Percentiles rank a stretch among this genome's conserved stretches.
Conservation (phyloP, 2,329 filamentous ascomycete species). For the Fusarium albidum region DNA sequence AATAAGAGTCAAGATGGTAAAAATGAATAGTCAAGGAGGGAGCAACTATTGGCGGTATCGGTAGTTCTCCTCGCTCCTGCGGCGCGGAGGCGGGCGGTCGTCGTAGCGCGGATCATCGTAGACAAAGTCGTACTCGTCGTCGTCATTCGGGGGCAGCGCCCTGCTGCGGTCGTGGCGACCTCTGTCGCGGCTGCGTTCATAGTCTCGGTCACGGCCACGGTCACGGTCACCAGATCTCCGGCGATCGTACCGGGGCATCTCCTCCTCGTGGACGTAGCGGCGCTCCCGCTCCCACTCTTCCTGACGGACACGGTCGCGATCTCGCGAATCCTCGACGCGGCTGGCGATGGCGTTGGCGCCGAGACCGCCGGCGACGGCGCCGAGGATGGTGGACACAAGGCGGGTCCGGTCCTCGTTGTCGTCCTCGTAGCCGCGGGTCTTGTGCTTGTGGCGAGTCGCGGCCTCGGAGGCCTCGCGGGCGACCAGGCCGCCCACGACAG, state of each 20-base stretch:
- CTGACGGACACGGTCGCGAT: constrained; percentile 44
- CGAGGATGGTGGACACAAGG: constrained; percentile 59
- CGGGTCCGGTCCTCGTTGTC: constrained; percentile 43
- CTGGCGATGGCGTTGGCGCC: constrained; percentile 61
- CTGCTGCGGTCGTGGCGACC: constrained; percentile 31
- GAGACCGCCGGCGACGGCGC: constrained; percentile 63
- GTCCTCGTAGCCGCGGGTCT: constrained; percentile 38
- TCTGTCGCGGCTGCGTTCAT: constrained; percentile 7
- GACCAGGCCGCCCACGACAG: constrained; percentile 63
- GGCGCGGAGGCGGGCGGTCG: constrained; percentile 35
- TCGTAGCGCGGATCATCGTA: constrained; percentile 43
- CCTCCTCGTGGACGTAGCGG: constrained; percentile 42
- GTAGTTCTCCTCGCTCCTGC: constrained; percentile 38
- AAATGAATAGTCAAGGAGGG: background rate
- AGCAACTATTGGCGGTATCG: constrained; percentile 30
- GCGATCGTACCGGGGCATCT: constrained; percentile 38
- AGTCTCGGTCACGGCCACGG: constrained; percentile 15
- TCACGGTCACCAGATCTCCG: constrained; percentile 23
- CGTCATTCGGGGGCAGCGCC: constrained; percentile 31
- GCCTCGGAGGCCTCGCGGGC: constrained; percentile 57
- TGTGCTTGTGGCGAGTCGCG: constrained; percentile 44
- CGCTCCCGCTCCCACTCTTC: constrained; percentile 49
- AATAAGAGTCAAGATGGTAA: background rate
- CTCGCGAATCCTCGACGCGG: constrained; percentile 50
- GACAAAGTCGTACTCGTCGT: constrained; percentile 41